phyloP scores from a whole-genome alignment of 345 rosid genomes.

The Pistacia integerrima region DNA sequence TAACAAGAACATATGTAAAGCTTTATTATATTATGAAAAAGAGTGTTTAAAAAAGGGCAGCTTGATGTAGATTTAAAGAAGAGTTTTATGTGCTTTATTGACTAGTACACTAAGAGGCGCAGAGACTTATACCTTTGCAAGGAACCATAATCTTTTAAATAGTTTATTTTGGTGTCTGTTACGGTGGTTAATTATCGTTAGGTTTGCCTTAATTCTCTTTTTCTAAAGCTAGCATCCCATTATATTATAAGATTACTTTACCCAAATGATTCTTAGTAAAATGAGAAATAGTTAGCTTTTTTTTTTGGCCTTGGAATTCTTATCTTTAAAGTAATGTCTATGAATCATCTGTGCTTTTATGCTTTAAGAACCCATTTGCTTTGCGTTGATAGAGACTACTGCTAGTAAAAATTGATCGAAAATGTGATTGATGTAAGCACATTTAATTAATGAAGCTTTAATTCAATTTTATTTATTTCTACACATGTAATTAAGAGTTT shows the following conservation, averaged over 20 bases:
- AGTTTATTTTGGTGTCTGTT: too few relatives aligned
- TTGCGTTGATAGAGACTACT: slow-evolving; percentile 23
- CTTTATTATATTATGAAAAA: too few relatives aligned
- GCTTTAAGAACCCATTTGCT: slow-evolving; percentile 2
- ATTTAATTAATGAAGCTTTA: not conserved
- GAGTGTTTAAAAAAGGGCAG: too few relatives aligned
- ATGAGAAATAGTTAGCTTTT: slow-evolving; percentile 7
- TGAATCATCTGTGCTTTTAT: slow-evolving; percentile 19
- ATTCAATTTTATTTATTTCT: not conserved
- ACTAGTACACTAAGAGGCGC: too few relatives aligned
- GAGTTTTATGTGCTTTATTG: too few relatives aligned
- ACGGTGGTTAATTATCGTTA: not conserved
- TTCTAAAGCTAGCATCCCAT: not conserved
- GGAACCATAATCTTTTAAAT: too few relatives aligned
- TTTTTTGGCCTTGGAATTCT: not conserved
- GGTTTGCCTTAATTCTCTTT: slow-evolving; percentile 16
- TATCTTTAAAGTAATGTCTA: not conserved
- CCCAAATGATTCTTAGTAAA: not conserved
- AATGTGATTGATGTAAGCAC: slow-evolving; percentile 12
- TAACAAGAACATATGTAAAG: too few relatives aligned
- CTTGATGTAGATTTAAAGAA: too few relatives aligned
- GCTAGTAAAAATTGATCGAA: not conserved
- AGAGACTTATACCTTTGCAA: too few relatives aligned
- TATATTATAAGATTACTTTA: not conserved
- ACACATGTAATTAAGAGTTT: not conserved